Evolutionary conservation across 2,329 filamentous ascomycete species (phyloP), one percentile per base, ranked within the genome.

Genomic region (Nigrospora osmanthi): DNA sequence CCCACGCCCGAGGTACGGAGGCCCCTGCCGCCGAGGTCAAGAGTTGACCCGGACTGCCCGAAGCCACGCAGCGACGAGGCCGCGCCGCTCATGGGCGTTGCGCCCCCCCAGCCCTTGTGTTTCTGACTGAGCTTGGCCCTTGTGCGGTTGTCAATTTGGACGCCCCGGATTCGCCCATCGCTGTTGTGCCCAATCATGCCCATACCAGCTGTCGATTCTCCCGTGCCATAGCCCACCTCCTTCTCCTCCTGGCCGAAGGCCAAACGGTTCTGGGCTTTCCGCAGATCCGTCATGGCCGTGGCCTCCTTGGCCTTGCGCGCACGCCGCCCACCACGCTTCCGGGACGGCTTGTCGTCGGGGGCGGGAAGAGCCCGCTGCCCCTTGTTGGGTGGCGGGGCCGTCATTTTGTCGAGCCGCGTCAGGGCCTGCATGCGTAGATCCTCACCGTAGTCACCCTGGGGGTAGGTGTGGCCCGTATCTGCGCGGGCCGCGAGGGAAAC

Each of bases 261-360:
- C 79, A 98, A 85, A 44, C 93, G 81, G 68, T 98, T 98, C 67
- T 97, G 93, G 5, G 89, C 89, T 65, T 97, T 96, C 52, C 90
- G 83, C 30, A 98, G 72, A 45, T 98, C 93, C 0, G 93, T 98
- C 89, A 96, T 95, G 48, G 93, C 91, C 7, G 88, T 88, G 4
- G 91, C 90, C 65, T 95, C 93, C 75, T 98, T 98, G 48, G 91
- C 91, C 65, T 95, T 95, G 46, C 93, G 76, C 12, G 90, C 93
- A 52, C 89, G 77, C 45, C 91, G 76, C 42, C 93, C 93, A 64
- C 93, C 93, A 52, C 93, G 86, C 65, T 98, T 98, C 32, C 90
- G 78, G 1, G 87, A 83, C 1, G 89, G 93, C 64, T 97, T 98
- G 66, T 98, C 93, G 60, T 97, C 93, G 0, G 93, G 93, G 0